Percentiles rank a stretch among this genome's conserved stretches.
phyloP scores from a whole-genome alignment of 2,329 filamentous ascomycete genomes.

The Orbilia javanica region DNA sequence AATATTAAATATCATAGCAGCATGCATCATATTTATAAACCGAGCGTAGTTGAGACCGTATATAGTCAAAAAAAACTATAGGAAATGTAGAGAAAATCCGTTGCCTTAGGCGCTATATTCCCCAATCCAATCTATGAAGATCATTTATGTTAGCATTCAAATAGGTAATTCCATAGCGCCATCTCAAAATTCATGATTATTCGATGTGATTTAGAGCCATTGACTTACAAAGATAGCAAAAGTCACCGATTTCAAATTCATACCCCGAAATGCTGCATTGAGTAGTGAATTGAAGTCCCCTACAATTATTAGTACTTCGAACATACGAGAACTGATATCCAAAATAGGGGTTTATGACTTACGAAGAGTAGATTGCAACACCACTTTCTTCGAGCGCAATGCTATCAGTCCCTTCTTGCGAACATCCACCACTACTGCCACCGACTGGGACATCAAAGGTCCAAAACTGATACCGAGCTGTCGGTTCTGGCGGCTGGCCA shows the following conservation, averaged over 20 bases:
- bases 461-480: neutral
- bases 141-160: neutral
- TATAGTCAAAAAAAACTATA: neutral
- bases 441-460: neutral
- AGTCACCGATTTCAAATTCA: neutral
- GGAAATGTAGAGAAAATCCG: neutral
- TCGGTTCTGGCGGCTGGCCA: neutral
- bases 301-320: neutral
- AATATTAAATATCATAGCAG: neutral
- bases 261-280: neutral
- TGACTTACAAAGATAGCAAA: constrained; percentile 45
- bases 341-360: constrained; percentile 11
- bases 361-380: constrained; percentile 23
- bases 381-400: constrained; percentile 15
- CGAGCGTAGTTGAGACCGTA: too few relatives aligned
- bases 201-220: too few relatives aligned
- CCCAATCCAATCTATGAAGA: constrained; percentile 21
- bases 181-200: too few relatives aligned
- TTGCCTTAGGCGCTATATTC: neutral
- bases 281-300: neutral
- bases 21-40: neutral
- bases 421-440: neutral
- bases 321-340: neutral
- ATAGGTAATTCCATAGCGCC: neutral
- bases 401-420: neutral